Conservation (phyloP, 495 filamentous ascomycete genomes). For the Aspergillus affinis region DNA sequence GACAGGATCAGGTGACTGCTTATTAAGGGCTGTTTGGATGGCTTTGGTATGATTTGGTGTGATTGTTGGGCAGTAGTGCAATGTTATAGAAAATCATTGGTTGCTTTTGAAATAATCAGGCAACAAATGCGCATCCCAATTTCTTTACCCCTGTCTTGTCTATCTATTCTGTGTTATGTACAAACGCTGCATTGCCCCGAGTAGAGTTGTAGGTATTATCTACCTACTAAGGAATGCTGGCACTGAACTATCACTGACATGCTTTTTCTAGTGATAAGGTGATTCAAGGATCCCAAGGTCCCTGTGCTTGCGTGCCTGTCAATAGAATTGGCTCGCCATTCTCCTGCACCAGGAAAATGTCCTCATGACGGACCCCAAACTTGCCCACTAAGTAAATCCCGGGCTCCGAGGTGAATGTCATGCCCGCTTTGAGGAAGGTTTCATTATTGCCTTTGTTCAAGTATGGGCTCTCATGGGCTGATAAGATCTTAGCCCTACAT, state of each 20-base stretch:
- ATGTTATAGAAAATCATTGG: no score
- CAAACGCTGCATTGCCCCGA: no score
- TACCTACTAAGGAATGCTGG: background rate
- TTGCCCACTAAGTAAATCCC: constrained; percentile 53
- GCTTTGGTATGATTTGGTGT: no score
- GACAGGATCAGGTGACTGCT: background rate
- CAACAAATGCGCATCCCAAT: no score
- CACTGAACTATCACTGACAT: no score
- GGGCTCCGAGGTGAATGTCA: constrained; percentile 57
- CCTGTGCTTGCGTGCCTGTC: constrained; percentile 41
- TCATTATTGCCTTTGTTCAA: constrained; percentile 53
- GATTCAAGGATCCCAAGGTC: constrained; percentile 48
- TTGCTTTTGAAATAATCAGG: no score
- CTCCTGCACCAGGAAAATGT: constrained; percentile 49
- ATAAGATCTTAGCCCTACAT: background rate
- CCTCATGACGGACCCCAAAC: constrained; percentile 57
- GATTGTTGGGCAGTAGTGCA: no score
- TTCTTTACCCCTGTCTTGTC: no score
- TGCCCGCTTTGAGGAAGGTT: constrained; percentile 43
- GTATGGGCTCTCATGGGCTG: constrained; percentile 56
- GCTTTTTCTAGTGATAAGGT: no score
- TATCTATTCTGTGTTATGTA: no score
- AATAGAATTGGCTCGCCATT: constrained; percentile 45
- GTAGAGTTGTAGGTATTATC: no score
- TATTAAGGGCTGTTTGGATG: background rate